Conservation (phyloP, 306 rosid genomes). For the Vigna radiata region DNA sequence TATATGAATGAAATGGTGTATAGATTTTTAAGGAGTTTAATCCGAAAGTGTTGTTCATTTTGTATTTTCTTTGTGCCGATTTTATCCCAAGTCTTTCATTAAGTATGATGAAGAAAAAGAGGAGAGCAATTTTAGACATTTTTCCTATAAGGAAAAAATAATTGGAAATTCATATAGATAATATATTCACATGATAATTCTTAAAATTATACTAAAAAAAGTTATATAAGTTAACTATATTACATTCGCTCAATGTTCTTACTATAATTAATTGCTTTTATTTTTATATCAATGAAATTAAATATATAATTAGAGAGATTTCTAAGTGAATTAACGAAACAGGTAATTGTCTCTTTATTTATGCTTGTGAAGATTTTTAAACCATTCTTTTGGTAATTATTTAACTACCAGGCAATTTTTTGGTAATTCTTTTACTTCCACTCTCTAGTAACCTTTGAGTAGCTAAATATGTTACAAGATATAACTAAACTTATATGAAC, state of each 20-base stretch:
- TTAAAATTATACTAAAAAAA: too few species aligned
- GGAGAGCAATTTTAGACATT: constrained; percentile 54
- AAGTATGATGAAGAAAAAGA: constrained; percentile 46
- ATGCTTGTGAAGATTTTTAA: too few species aligned
- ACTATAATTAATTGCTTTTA: too few species aligned
- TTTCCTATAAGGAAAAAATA: constrained; percentile 49
- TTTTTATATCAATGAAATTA: too few species aligned
- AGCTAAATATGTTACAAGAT: background rate
- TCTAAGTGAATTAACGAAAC: too few species aligned
- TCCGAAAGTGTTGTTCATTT: constrained; percentile 5
- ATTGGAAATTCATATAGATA: constrained; percentile 33
- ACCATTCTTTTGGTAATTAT: background rate
- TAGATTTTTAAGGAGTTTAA: background rate
- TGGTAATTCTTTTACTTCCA: background rate
- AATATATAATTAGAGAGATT: too few species aligned
- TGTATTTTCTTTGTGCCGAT: constrained; percentile 50
- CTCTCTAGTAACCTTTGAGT: background rate
- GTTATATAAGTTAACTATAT: too few species aligned
- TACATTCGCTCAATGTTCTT: too few species aligned
- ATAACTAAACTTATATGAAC: background rate
- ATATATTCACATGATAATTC: too few species aligned
- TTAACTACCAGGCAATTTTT: background rate
- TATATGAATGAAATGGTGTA: background rate
- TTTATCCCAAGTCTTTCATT: constrained; percentile 63
- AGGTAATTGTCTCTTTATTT: too few species aligned